A percentile compares a stretch with the other conserved stretches of the same genome.
Conservation (phyloP, 495 filamentous ascomycete species). For the Xylaria longipes region DNA sequence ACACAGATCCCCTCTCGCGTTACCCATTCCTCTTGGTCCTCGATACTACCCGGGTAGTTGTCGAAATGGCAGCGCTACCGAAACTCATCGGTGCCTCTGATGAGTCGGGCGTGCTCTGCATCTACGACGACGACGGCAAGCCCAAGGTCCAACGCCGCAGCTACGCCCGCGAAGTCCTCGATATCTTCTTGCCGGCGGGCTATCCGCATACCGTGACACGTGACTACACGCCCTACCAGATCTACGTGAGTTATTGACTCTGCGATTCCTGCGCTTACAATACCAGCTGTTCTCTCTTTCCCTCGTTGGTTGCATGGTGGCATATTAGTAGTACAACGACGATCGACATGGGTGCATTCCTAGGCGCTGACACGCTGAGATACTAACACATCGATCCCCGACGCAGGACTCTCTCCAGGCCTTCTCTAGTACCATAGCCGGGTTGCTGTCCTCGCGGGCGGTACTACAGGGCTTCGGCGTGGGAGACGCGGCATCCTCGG, state of each 20-base stretch:
- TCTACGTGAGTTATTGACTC: slow-evolving; percentile 37
- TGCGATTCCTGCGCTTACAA: background rate
- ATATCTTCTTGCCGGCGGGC: slow-evolving; percentile 89
- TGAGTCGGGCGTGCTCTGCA: slow-evolving; percentile 27
- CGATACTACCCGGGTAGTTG: background rate
- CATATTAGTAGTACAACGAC: background rate
- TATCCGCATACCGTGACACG: slow-evolving; percentile 89
- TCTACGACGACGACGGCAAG: slow-evolving; percentile 30
- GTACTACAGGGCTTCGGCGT: slow-evolving; percentile 94
- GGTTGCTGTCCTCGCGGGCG: slow-evolving; percentile 84
- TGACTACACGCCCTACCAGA: slow-evolving; percentile 82
- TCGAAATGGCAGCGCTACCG: slow-evolving; percentile 15
- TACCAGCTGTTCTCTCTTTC: background rate
- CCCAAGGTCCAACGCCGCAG: slow-evolving; percentile 23
- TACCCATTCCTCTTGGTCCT: background rate
- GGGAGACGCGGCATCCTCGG: slow-evolving; percentile 82
- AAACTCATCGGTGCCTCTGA: slow-evolving; percentile 28
- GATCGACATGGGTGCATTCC: background rate
- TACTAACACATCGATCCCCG: slow-evolving; percentile 25
- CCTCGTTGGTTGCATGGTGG: slow-evolving; percentile 1
- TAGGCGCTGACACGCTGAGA: background rate
- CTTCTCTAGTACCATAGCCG: slow-evolving; percentile 92
- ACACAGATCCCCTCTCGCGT: background rate
- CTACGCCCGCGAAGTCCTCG: slow-evolving; percentile 52
- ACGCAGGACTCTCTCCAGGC: slow-evolving; percentile 85